phyloP scores from a whole-genome alignment of 164 flowering plant species.

The Brasenia schreberi region DNA sequence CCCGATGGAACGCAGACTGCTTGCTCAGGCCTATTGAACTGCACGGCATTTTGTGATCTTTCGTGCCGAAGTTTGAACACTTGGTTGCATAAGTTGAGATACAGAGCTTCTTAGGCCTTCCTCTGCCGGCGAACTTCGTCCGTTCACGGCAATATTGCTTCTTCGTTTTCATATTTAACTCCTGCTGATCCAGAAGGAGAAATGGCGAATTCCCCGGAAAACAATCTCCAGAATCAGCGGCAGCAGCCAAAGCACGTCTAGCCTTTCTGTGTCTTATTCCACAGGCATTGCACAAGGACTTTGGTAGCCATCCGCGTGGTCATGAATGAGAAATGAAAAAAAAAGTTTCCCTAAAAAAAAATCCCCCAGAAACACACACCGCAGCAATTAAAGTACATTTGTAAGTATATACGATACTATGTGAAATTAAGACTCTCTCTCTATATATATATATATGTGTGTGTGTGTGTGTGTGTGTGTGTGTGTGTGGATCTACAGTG shows the following conservation, averaged over 20 bases:
- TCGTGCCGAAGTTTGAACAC: constrained; percentile 35
- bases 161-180: background rate
- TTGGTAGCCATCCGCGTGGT: constrained; percentile 2
- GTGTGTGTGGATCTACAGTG: too few relatives aligned
- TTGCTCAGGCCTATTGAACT: constrained; percentile 40
- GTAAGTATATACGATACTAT: background rate
- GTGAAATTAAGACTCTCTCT: background rate
- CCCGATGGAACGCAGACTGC: constrained; percentile 38
- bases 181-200: background rate
- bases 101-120: constrained; percentile 17
- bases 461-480: too few relatives aligned
- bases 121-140: constrained; percentile 16
- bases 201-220: background rate
- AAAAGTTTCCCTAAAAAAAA: background rate
- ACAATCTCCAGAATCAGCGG: background rate
- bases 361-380: background rate
- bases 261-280: constrained; percentile 86
- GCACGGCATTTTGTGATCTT: background rate
- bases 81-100: constrained; percentile 28
- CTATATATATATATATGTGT: too few relatives aligned
- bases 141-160: background rate
- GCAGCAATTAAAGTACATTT: background rate
- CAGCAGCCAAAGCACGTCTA: constrained; percentile 55
- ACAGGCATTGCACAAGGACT: constrained; percentile 90
- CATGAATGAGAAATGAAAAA: background rate